Evolutionary conservation across 169 alveolate species (phyloP), one percentile per base, ranked within the genome.

Genomic region (Amoebophrya sp.): DNA sequence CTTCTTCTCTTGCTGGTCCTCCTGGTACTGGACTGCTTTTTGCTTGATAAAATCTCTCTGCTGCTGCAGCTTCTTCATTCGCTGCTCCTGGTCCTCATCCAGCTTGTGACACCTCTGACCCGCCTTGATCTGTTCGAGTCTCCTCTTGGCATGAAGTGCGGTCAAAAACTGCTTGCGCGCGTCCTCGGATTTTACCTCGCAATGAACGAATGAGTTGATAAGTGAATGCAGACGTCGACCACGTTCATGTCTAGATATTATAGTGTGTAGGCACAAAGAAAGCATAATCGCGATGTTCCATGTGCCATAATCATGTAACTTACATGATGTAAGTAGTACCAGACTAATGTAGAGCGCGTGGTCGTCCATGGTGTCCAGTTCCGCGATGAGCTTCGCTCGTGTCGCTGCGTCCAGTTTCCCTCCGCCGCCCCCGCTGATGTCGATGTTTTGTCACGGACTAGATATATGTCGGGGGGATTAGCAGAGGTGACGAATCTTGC

Each of bases 51-150:
- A 58, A 23, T 40, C 89, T 2, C 42, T 88, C 26, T 23, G 43
- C 40, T 40, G 89, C 42, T 34, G 78, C 38, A 88, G 70, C 70
- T 88, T 88, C n/a, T 45, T 58, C 70, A 88, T 41, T 10, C 90
- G 69, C 39, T 23, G 29, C 23, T 45, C 90, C 58, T 58, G 90
- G n/a, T 88, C 90, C 43, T 88, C 90, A 20, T 88, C 90, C 13
- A 88, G 26, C 69, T 88, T 88, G 70, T 41, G 34, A 34, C 34
- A 88, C 26, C 90, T 38, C 70, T 88, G 90, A 10, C 58, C 90
- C 2, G 90, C 90, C 70, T 88, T 88, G 16, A 88, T n/a, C 90
- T 88, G 90, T 70, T 88, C 69, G 0, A 88, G 70, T 41, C 90
- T 18, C 23, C 48, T 39, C 58, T 78, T 38, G 20, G 48, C 48